Base-by-base conservation (phyloP, 176 grass and related monocot species). In the Rhynchospora breviuscula region DNA sequence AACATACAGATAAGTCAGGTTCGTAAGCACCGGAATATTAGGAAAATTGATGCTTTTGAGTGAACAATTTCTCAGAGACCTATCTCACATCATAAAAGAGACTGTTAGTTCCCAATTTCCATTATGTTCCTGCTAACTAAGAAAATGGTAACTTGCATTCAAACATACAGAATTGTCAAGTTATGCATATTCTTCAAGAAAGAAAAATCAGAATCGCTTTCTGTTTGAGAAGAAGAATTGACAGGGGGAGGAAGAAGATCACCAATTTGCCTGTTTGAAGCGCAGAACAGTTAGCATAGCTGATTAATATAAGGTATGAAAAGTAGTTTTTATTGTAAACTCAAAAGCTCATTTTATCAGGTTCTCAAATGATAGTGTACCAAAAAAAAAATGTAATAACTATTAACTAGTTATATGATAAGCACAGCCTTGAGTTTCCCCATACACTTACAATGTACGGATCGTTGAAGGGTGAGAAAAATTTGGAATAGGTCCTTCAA, bases 11-110 rank as follows among this genome's bases (percentile, higher is more conserved):
- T 67, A 67, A 51, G 57, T 67, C 14, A 82, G 62, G 21, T 67
- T 82, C 18, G 63, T 23, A 29, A 82, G 80, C 80, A 0, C 0
- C 4, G 62, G 47, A 82, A 67, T 82, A 51, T 0, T n/a, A 19
- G 31, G 58, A 53, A 82, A 82, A 51, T 2, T 82, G 22, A 0
- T 10, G 45, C 62, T 65, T 0, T 1, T 67, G 10, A 82, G 80
- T 49, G 80, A 82, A 67, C 80, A 82, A n/a, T 82, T 82, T 29
- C 80, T 82, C 60, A 82, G 45, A 67, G 80, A 67, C 80, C 80
- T 82, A 54, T 67, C 65, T 67, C 62, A 67, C 33, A 82, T 82
- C 40, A 81, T 63, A 62, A 63, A 40, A 61, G 58, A 63, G 15
- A 66, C 33, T 47, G 47, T 82, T 26, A 66, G 80, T 67, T 64